A percentile compares a stretch with the other conserved stretches of the same genome.
phyloP scores from a whole-genome alignment of 192 early-diverging fungal species.

The Thoreauomyces humboldtii region DNA sequence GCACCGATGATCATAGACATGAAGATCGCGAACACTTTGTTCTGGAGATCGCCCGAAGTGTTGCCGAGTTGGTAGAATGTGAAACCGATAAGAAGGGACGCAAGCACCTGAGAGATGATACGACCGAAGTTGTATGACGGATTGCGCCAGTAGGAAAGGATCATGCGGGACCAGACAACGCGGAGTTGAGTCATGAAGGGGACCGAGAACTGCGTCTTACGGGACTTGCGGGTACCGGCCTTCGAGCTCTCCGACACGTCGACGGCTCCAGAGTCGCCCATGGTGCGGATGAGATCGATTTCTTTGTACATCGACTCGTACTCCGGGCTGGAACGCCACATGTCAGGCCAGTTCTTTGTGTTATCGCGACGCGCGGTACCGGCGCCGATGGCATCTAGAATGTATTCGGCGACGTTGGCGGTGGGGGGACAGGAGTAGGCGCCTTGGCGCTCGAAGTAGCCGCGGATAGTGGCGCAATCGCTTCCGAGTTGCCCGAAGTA shows the following conservation, averaged over 20 bases:
- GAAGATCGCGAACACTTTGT: conserved; percentile 72
- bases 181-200: conserved; percentile 45
- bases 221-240: neutral
- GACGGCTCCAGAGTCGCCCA: conserved; percentile 24
- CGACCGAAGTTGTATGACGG: conserved; percentile 72
- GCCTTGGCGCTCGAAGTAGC: conserved; percentile 75
- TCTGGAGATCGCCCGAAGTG: conserved; percentile 54
- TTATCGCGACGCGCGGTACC: conserved; percentile 39
- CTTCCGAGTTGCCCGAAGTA: conserved; percentile 81
- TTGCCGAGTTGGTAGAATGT: conserved; percentile 65
- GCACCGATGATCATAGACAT: conserved; percentile 64
- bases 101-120: conserved; percentile 34
- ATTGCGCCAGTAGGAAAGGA: conserved; percentile 67
- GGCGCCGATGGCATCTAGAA: conserved; percentile 76
- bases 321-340: conserved; percentile 66
- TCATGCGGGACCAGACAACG: conserved; percentile 64
- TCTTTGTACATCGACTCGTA: conserved; percentile 38
- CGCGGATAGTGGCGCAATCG: conserved; percentile 60
- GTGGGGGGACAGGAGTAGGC: conserved; percentile 58
- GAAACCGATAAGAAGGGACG: conserved; percentile 67
- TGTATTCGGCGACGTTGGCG: conserved; percentile 85
- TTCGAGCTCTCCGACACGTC: neutral
- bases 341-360: conserved; percentile 65
- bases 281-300: conserved; percentile 50
- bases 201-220: conserved; percentile 33